Base-by-base conservation (phyloP, 306 rosid genomes). In the Vachellia pachyceras region DNA sequence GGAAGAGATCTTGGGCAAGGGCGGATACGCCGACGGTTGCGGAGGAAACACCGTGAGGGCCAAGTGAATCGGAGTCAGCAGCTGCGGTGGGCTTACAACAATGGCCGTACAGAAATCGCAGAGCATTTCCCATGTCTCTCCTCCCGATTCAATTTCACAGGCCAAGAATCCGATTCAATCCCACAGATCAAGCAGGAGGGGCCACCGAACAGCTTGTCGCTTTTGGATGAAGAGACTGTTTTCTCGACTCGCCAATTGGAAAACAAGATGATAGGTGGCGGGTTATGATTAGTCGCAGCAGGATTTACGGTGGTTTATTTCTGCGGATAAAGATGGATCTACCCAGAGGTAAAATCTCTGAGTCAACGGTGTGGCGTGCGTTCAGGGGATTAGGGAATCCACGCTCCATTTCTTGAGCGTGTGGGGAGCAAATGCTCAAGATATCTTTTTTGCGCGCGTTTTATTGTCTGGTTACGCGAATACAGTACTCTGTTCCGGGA, bases 1-100 rank as follows among this genome's bases (percentile, higher is more conserved):
- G 85, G 69, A 88, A 88, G 89, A 93, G 82, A 84, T 93, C 98
- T 5, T 79, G 93, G 65, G 92, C 90, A 44, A 70, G 57, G 5
- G 75, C 75, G 5, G 75, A 45, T 5, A 93, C 86, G 63, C 93
- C 92, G 33, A 79, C 93, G 66, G 88, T 82, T 78, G 92, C 58
- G 10, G 94, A 82, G 10, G 98, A 83, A 0, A 83, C 88, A 39
- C 90, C 91, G 15, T 91, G 92, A 29, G 83, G 91, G 0, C 89
- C 90, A 49, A 80, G 82, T 6, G 86, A 77, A 10, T 85, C 89
- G 20, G 87, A 71, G 73, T 79, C 94, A 37, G 54, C 92, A 20
- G 88, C 80, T 10, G 90, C 37, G 55, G 85, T 75, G 65, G 96
- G 58, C 57, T 45, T 1, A 2, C n/a, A 5, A 33, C 57, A 70